Conservation (phyloP, 1,284 basidiomycete genomes). For the Malassezia pachydermatis region DNA sequence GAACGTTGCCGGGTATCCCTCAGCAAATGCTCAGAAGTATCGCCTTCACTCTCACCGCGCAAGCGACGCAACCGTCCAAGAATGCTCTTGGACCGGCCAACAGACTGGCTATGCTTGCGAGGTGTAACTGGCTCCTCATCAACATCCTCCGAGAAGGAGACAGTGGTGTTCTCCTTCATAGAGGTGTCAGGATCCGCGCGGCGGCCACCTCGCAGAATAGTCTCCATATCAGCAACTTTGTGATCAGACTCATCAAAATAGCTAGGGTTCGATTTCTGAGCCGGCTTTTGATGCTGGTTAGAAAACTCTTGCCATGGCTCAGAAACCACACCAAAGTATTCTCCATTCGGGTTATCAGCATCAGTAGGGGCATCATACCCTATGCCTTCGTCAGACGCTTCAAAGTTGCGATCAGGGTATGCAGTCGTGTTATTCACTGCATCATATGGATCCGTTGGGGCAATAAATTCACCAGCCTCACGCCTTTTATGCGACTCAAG, state of each 20-base stretch:
- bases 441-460: conserved; percentile 18
- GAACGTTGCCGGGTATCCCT: too few species aligned
- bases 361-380: background rate
- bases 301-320: conserved; percentile 47
- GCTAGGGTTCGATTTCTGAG: background rate
- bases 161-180: background rate
- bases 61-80: conserved; percentile 11
- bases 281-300: background rate
- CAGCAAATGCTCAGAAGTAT: too few species aligned
- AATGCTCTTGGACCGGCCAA: conserved; percentile 11
- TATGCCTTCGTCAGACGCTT: background rate
- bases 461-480: conserved; percentile 17
- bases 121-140: too few species aligned
- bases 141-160: background rate
- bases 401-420: background rate
- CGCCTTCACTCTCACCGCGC: too few species aligned
- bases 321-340: conserved; percentile 39
- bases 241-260: background rate
- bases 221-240: conserved; percentile 15
- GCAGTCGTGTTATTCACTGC: conserved; percentile 24
- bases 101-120: too few species aligned
- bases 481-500: conserved; percentile 6
- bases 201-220: conserved; percentile 10
- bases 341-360: conserved; percentile 34
- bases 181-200: background rate